Evolutionary conservation across 345 rosid species (phyloP), one percentile per base, ranked within the genome.

Genomic region (Kandelia obovata): DNA sequence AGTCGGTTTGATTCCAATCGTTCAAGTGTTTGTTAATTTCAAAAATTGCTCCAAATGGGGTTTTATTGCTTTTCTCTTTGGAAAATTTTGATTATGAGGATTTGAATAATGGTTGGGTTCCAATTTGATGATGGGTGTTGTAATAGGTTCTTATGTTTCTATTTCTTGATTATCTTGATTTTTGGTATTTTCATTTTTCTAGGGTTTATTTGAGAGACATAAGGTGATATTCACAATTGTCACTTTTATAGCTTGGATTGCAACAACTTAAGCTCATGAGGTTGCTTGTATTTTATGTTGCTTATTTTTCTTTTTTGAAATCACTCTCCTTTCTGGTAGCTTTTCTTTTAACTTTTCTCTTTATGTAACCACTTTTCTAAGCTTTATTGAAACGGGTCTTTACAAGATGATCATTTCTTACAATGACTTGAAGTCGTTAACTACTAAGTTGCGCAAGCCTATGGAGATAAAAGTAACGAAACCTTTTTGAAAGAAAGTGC

Each of bases 201-300:
- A 94, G 97, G 98, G 88, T 51, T 81, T 80, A 65, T 89, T 91
- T 74, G 97, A 94, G 82, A 88, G 86, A 79, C 89, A 91, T 66
- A 87, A 74, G 79, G 92, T 89, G 67, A 92, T 94, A 27, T 89
- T 94, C 71, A 88, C 98, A 4, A 55, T 94, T 39, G 97, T 96
- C 71, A 89, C 97, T 66, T 94, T 97, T 71, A 27, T 87, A 19
- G 97, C 97, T 23, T 91, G 96, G 17, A 88, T 94, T 81, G 93
- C 86, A 51, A 91, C 96, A 17, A 96, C 96, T 66, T 94, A 96
- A 92, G 66, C 76, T 60, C 96, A 96, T 94, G 77, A 74, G 86
- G 74, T 76, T 39, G 62, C 13, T 30, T 62, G 64, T 9, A 16
- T 6, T 61, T 61, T 64, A 23, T 19, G 21, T 7, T 28, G 23